phyloP scores from a whole-genome alignment of 768 basidiomycete species.

The Tylopilus cervinicoccineus region DNA sequence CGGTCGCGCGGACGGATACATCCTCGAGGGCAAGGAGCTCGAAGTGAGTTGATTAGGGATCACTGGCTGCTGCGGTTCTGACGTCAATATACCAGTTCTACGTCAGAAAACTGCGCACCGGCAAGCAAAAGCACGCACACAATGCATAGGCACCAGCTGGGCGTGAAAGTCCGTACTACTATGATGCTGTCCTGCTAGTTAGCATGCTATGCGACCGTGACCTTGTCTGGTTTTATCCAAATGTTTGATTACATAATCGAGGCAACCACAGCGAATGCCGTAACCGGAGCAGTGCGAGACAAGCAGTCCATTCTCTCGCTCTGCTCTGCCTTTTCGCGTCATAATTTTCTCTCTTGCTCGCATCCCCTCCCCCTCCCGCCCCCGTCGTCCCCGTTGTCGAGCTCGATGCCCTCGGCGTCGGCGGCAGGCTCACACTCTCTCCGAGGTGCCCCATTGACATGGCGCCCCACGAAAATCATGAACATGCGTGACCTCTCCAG shows the following conservation, averaged over 20 bases:
- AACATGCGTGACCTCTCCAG: constrained; percentile 86
- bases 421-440: constrained; percentile 22
- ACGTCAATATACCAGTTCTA: constrained; percentile 66
- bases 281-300: constrained; percentile 30
- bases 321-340: constrained; percentile 31
- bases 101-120: constrained; percentile 86
- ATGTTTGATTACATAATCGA: constrained; percentile 21
- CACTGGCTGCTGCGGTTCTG: constrained; percentile 9
- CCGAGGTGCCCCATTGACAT: constrained; percentile 38
- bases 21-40: constrained; percentile 97
- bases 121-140: constrained; percentile 92
- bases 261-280: constrained; percentile 18
- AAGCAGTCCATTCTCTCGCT: constrained; percentile 21
- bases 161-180: not conserved
- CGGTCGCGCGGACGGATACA: constrained; percentile 94
- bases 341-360: constrained; percentile 19
- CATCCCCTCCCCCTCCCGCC: constrained; percentile 14
- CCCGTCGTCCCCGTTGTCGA: constrained; percentile 22
- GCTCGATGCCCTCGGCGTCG: constrained; percentile 33
- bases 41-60: constrained; percentile 54
- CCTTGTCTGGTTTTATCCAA: not conserved
- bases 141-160: constrained; percentile 32
- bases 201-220: constrained; percentile 3
- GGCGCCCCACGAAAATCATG: constrained; percentile 87
- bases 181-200: not conserved